A percentile compares a stretch with the other conserved stretches of the same genome.
phyloP scores from a whole-genome alignment of 805 yeast species.

The Saccharomycopsis babjevae region DNA sequence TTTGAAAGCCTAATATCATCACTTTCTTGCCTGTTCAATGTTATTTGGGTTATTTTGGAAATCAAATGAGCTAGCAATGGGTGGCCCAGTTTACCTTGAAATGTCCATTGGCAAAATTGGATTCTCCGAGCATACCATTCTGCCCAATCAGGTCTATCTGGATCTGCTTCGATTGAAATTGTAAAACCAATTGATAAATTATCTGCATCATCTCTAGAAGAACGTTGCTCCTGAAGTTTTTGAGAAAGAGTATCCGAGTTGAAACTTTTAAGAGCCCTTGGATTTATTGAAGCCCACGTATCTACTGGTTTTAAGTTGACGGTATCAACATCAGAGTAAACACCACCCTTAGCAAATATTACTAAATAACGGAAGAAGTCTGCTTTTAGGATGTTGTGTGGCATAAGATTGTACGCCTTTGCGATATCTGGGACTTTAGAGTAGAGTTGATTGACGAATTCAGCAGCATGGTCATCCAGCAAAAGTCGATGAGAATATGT shows the following conservation, averaged over 20 bases:
- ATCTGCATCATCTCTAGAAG: constrained; percentile 3
- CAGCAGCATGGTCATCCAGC: constrained; percentile 56
- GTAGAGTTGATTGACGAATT: constrained; percentile 47
- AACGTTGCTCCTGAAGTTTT: not conserved
- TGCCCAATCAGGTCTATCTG: constrained; percentile 90
- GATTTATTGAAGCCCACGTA: constrained; percentile 57
- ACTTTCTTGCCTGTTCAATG: constrained; percentile 40
- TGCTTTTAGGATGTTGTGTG: constrained; percentile 75
- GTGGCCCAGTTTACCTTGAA: constrained; percentile 83
- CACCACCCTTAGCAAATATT: constrained; percentile 84
- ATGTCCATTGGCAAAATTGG: constrained; percentile 96
- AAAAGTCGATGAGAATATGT: constrained; percentile 63
- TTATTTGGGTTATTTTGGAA: constrained; percentile 65
- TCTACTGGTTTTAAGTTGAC: constrained; percentile 58
- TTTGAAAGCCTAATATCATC: constrained; percentile 39
- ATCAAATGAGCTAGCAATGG: constrained; percentile 79
- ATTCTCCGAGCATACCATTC: constrained; percentile 88
- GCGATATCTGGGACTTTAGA: constrained; percentile 66
- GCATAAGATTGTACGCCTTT: constrained; percentile 66
- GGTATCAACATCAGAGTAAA: constrained; percentile 89
- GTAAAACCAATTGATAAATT: constrained; percentile 58
- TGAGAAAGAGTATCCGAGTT: not conserved
- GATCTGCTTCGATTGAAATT: constrained; percentile 94
- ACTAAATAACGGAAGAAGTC: constrained; percentile 89
- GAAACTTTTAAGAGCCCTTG: constrained; percentile 16